Percentiles rank a stretch among this genome's conserved stretches.
Conservation (phyloP, 768 basidiomycete species). For the Gloeopeniophorella convolvens region DNA sequence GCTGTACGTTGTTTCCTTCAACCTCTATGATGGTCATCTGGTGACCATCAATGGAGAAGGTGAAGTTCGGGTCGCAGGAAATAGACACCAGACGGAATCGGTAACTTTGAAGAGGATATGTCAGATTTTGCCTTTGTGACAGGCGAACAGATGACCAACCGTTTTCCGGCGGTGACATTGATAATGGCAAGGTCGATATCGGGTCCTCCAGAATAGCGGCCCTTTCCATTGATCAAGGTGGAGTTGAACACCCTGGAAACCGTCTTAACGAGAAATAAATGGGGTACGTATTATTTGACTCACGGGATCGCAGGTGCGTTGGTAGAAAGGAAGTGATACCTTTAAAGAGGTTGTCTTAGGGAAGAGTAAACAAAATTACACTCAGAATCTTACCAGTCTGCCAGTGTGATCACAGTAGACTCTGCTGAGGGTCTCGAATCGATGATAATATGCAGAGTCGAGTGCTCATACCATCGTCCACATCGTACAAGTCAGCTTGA, state of each 20-base stretch:
- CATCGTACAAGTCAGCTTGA: constrained; percentile 31
- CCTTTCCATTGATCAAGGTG: constrained; percentile 47
- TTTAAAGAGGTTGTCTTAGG: constrained; percentile 11
- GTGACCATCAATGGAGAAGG: constrained; percentile 26
- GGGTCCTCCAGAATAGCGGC: constrained; percentile 39
- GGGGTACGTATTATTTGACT: background rate
- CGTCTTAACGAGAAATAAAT: constrained; percentile 9
- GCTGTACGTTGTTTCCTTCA: constrained; percentile 22
- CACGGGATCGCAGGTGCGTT: constrained; percentile 21
- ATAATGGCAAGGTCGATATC: constrained; percentile 38
- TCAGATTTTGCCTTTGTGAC: background rate
- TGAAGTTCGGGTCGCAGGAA: constrained; percentile 37
- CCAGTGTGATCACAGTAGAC: constrained; percentile 41
- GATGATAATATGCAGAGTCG: constrained; percentile 7
- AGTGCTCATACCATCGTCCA: constrained; percentile 32
- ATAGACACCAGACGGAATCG: constrained; percentile 48
- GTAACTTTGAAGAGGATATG: constrained; percentile 31
- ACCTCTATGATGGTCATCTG: constrained; percentile 27
- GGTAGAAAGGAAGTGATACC: constrained; percentile 33
- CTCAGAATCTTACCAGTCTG: constrained; percentile 35
- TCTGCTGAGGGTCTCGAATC: constrained; percentile 24
- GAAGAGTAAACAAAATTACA: background rate
- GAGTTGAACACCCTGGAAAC: constrained; percentile 27
- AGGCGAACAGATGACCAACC: constrained; percentile 9
- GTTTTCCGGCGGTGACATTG: constrained; percentile 32